A percentile compares a stretch with the other conserved stretches of the same genome.
Conservation (phyloP, 2,329 filamentous ascomycete genomes). For the Simplicillium aogashimaense region DNA sequence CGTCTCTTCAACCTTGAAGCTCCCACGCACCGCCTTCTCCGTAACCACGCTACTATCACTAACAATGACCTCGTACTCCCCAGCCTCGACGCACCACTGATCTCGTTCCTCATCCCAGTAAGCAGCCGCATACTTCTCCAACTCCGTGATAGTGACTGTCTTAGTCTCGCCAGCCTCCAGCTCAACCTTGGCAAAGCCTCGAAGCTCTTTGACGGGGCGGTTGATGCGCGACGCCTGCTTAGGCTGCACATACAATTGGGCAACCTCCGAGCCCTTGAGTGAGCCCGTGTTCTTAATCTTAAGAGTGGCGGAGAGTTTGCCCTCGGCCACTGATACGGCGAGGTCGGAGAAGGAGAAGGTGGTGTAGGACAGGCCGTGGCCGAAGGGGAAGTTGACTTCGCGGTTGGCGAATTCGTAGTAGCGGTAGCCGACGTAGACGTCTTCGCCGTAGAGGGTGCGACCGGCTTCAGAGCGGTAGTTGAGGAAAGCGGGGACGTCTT, state of each 20-base stretch:
- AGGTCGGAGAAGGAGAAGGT: constrained; percentile 50
- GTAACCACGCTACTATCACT: constrained; percentile 44
- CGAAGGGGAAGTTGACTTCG: constrained; percentile 64
- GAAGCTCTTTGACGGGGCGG: constrained; percentile 51
- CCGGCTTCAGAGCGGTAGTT: constrained; percentile 65
- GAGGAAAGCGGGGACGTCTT: constrained; percentile 67
- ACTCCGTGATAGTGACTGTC: constrained; percentile 42
- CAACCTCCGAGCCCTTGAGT: constrained; percentile 41
- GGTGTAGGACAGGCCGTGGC: constrained; percentile 71
- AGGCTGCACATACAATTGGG: constrained; percentile 47
- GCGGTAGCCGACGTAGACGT: constrained; percentile 71
- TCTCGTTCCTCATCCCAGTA: constrained; percentile 62
- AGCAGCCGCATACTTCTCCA: constrained; percentile 55
- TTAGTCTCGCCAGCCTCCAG: constrained; percentile 50
- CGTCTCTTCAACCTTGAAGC: constrained; percentile 49
- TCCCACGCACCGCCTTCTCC: constrained; percentile 35
- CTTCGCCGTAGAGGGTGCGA: constrained; percentile 67
- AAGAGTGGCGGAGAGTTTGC: constrained; percentile 36
- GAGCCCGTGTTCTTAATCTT: constrained; percentile 53
- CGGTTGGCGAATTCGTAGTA: constrained; percentile 66
- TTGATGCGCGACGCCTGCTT: constrained; percentile 43
- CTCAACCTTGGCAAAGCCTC: constrained; percentile 55
- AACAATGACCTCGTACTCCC: constrained; percentile 53
- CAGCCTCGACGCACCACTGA: constrained; percentile 57
- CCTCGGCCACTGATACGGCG: constrained; percentile 32